These are phyloP conservation scores for Hypseocharis bilobata DNA, from an alignment of 441 rosid genomes.

Conservation along the genomic window DNA sequence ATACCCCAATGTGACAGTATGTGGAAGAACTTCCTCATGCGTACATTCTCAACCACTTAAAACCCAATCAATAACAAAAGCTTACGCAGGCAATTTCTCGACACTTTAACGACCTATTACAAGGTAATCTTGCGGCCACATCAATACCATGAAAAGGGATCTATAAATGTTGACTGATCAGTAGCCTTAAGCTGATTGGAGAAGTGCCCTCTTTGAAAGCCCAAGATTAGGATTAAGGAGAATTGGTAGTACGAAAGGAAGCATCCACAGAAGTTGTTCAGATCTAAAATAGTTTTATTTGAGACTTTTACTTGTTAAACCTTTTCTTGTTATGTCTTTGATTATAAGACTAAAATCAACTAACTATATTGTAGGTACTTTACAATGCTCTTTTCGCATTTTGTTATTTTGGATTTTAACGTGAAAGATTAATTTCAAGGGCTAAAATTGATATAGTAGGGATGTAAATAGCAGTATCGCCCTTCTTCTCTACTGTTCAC, in stretches of 20 bases:
- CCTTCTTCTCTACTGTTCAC: not conserved
- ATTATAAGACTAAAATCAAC: not conserved
- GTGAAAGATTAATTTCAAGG: not conserved
- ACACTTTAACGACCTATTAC: not conserved
- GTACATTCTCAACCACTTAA: not conserved
- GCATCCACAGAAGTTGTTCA: not conserved
- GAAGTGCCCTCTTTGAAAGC: not conserved
- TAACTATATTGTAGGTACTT: not conserved
- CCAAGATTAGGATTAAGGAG: not conserved
- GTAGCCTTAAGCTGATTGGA: not conserved
- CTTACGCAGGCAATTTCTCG: not conserved
- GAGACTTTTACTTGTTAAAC: not conserved
- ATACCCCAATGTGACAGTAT: not conserved
- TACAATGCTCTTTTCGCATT: not conserved
- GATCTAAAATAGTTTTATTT: not conserved
- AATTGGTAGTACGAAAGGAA: not conserved
- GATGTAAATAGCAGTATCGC: not conserved
- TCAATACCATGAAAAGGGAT: not conserved
- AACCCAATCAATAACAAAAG: constrained; percentile 3
- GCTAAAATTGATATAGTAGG: not conserved
- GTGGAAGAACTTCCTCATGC: not conserved
- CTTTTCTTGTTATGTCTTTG: not conserved
- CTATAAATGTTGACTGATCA: not conserved
- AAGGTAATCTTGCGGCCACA: not conserved
- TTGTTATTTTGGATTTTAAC: not conserved